Percentiles rank a stretch among this genome's conserved stretches.
phyloP scores from a whole-genome alignment of 2,329 filamentous ascomycete genomes.

The Alternaria solani region DNA sequence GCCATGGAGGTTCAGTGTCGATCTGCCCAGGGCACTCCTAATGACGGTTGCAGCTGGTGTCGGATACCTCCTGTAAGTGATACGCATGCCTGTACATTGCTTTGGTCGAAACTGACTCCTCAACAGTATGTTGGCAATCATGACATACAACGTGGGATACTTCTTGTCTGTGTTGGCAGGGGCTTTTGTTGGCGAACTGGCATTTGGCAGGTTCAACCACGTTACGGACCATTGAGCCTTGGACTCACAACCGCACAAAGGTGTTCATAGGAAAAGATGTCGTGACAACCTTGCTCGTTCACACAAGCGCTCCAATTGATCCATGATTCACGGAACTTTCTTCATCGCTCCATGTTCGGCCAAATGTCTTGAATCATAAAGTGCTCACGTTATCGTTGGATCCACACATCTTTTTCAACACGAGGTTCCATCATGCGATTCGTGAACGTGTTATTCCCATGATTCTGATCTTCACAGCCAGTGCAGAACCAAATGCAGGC shows the following conservation, averaged over 20 bases:
- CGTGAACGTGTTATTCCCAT: slow-evolving; percentile 7
- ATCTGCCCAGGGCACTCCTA: slow-evolving; percentile 75
- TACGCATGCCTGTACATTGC: background rate
- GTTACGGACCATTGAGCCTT: slow-evolving; percentile 16
- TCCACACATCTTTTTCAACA: background rate
- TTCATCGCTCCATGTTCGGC: background rate
- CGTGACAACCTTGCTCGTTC: background rate
- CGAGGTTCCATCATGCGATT: background rate
- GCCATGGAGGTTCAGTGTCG: slow-evolving; percentile 84
- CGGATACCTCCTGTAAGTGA: slow-evolving; percentile 83
- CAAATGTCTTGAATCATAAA: background rate
- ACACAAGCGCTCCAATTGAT: background rate
- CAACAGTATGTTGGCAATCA: slow-evolving; percentile 85
- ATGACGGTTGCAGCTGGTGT: slow-evolving; percentile 78
- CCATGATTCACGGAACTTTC: background rate
- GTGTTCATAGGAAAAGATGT: background rate
- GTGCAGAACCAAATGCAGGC: background rate
- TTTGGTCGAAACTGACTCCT: slow-evolving; percentile 26
- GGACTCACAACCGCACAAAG: background rate
- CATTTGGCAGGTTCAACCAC: slow-evolving; percentile 72
- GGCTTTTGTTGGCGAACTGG: slow-evolving; percentile 85
- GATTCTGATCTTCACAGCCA: background rate
- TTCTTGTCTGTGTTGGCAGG: slow-evolving; percentile 81
- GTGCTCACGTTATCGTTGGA: background rate
- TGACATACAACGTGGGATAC: slow-evolving; percentile 88